phyloP scores from a whole-genome alignment of 768 basidiomycete genomes.

The Psilocybe azurescens region DNA sequence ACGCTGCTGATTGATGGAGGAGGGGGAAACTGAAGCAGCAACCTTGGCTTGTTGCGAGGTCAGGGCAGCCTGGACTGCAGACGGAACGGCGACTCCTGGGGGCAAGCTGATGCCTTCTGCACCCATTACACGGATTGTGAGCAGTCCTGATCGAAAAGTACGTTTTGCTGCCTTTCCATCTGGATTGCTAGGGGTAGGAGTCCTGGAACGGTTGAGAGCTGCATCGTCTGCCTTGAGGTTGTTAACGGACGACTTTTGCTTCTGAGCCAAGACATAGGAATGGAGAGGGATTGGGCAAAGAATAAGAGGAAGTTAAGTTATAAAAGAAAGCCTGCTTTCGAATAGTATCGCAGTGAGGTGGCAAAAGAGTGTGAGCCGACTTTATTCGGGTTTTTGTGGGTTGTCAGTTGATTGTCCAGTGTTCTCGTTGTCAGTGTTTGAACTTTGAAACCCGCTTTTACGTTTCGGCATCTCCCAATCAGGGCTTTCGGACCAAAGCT shows the following conservation, averaged over 20 bases:
- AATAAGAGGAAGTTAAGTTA: conserved; percentile 18
- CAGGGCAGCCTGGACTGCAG: conserved; percentile 79
- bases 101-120: conserved; percentile 82
- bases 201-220: conserved; percentile 63
- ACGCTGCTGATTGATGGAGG: conserved; percentile 75
- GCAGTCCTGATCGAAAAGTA: conserved; percentile 74
- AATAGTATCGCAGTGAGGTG: conserved; percentile 28
- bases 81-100: conserved; percentile 65
- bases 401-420: conserved; percentile 15
- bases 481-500: neutral
- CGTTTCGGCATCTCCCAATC: conserved; percentile 26
- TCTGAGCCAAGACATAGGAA: conserved; percentile 76
- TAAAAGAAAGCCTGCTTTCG: conserved; percentile 43
- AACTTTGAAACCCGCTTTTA: conserved; percentile 15
- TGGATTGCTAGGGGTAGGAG: conserved; percentile 83
- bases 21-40: conserved; percentile 77
- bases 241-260: conserved; percentile 67
- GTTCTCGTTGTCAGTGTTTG: conserved; percentile 25
- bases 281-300: conserved; percentile 18
- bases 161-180: conserved; percentile 63
- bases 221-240: conserved; percentile 65
- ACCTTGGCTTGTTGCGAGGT: conserved; percentile 77
- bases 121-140: conserved; percentile 90
- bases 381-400: conserved; percentile 19
- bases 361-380: conserved; percentile 29